Conservation (phyloP, 352 stramenopile species). For the Phytophthora colocasiae region DNA sequence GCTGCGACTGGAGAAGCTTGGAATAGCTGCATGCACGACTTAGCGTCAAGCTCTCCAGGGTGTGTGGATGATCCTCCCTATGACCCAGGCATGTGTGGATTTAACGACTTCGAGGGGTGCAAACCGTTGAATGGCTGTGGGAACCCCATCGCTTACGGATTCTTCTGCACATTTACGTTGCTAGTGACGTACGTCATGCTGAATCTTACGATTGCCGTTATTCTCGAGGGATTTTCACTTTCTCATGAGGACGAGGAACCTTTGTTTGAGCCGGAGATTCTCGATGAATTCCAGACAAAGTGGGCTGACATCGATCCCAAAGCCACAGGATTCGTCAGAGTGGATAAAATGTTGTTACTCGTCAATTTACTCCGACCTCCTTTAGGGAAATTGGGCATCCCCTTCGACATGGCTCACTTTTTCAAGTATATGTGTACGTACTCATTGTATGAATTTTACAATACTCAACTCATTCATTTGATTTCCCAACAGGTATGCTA, state of each 20-base stretch:
- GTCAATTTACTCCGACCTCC: constrained; percentile 80
- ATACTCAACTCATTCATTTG: background rate
- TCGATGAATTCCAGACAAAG: constrained; percentile 90
- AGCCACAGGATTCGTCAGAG: constrained; percentile 84
- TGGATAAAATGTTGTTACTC: constrained; percentile 76
- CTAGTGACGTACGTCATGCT: constrained; percentile 95
- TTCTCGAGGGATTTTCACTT: constrained; percentile 92
- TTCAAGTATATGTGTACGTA: constrained; percentile 68
- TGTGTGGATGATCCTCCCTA: constrained; percentile 72
- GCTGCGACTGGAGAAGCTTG: constrained; percentile 94
- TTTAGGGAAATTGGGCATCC: constrained; percentile 65
- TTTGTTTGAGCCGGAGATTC: constrained; percentile 85
- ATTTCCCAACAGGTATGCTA: constrained; percentile 49
- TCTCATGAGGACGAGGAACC: constrained; percentile 90
- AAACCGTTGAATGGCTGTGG: constrained; percentile 83
- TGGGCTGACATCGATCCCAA: constrained; percentile 92
- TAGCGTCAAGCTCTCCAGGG: constrained; percentile 44
- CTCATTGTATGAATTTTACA: background rate
- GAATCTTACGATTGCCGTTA: constrained; percentile 95
- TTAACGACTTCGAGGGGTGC: constrained; percentile 72
- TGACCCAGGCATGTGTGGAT: constrained; percentile 74
- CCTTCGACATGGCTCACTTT: constrained; percentile 53
- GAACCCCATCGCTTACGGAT: constrained; percentile 63
- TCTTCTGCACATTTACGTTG: constrained; percentile 91
- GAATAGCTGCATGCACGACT: constrained; percentile 94